Base-by-base conservation (phyloP, 225 moss, liverwort and hornwort genomes). In the Marchantia paleacea region DNA sequence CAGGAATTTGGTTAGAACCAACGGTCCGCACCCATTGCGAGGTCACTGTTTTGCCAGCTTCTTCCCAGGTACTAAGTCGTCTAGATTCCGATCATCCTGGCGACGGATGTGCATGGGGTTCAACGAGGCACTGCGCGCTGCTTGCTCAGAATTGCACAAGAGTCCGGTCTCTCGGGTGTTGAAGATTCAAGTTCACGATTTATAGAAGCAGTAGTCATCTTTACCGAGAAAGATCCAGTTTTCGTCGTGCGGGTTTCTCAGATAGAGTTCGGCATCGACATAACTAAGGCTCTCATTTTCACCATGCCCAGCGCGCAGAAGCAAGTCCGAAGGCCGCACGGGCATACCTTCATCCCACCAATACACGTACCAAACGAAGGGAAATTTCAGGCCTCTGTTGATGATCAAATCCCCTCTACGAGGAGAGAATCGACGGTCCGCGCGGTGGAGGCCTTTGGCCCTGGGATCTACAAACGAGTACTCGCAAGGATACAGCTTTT, bases 331-430 rank as follows among this genome's bases (percentile, higher is more conserved):
- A 7, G 78, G 25, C 52, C 78, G 22, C 1, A 78, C 52, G 5
- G 78, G 78, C 78, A 78, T 78, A 8, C 78, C 78, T 19, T 50
- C 61, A 48, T 75, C 65, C 87, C 87, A 87, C 87, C 87, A 87
- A 24, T 73, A 71, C 14, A 84, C 77, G 11, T 84, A 65, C 87
- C 87, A 87, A 10, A 82, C 55, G 53, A 82, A 80, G 24, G 87
- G 81, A 52, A 70, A 79, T 12, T 65, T 54, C 7, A 78, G 9
- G 25, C 86, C 81, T 53, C 82, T 80, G 49, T 84, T 79, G 12
- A 87, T 80, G 11, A 84, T 53, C 11, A 84, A 50, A 69, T 84
- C 84, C 50, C 87, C 84, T 18, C 76, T 28, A 29, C 87, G 82
- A 6, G 87, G 87, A 39, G 49, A 55, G 22, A 87, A 67, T 50